phyloP scores from a whole-genome alignment of 129 eudicot genomes.

The Ambrosia artemisiifolia region DNA sequence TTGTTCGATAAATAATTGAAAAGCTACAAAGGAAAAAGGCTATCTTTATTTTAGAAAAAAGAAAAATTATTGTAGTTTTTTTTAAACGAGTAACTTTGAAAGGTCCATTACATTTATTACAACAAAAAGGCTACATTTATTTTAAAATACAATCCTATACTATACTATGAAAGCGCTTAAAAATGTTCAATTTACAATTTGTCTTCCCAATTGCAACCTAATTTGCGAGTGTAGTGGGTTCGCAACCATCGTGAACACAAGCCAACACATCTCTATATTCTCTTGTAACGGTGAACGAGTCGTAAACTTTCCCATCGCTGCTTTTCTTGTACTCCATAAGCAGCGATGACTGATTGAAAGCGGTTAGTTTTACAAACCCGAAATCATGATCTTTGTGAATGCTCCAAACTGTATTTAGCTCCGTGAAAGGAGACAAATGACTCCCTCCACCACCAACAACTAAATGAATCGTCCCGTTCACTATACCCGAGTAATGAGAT shows the following conservation, averaged over 20 bases:
- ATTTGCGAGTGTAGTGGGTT: conserved; percentile 57
- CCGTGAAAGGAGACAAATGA: conserved; percentile 47
- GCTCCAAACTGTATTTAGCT: conserved; percentile 60
- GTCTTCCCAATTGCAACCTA: not conserved
- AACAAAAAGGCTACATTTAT: not conserved
- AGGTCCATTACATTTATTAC: not conserved
- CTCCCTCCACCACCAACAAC: conserved; percentile 81
- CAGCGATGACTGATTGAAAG: conserved; percentile 64
- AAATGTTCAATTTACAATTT: not conserved
- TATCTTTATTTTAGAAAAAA: too few species aligned
- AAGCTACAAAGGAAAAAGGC: too few species aligned
- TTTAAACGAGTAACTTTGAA: not conserved
- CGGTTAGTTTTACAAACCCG: conserved; percentile 78
- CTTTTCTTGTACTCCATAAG: conserved; percentile 84
- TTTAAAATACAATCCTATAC: not conserved
- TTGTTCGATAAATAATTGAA: too few species aligned
- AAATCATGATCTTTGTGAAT: conserved; percentile 55
- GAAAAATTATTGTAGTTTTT: not conserved
- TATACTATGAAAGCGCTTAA: not conserved
- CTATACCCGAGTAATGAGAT: conserved; percentile 51
- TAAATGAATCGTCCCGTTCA: conserved; percentile 74
- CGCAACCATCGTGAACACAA: conserved; percentile 76
- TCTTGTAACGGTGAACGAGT: conserved; percentile 72
- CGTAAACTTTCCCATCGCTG: conserved; percentile 66
- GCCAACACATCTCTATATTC: conserved; percentile 82